Conservation (phyloP, 257 asterid genomes). For the Nicotiana tabacum region DNA sequence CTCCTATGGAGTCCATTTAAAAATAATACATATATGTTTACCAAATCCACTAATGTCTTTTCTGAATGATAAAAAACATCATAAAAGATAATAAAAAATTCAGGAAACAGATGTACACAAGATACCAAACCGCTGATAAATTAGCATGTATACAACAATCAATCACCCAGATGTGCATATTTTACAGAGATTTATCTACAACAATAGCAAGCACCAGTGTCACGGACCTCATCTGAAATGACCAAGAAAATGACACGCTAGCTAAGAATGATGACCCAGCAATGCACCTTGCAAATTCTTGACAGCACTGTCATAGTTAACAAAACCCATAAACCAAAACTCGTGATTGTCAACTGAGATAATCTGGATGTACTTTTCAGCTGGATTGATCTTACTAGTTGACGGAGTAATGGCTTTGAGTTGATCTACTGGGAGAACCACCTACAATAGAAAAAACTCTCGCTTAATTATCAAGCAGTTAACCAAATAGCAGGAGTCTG, state of each 20-base stretch:
- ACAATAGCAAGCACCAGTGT: not conserved
- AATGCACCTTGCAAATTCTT: conserved; percentile 49
- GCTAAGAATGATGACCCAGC: conserved; percentile 26
- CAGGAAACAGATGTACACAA: not conserved
- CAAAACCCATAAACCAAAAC: conserved; percentile 97
- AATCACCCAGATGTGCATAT: not conserved
- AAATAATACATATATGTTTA: not conserved
- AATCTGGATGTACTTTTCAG: conserved; percentile 83
- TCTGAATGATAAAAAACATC: not conserved
- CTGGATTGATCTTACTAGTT: conserved; percentile 54
- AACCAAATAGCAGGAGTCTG: not conserved
- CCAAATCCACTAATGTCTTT: not conserved
- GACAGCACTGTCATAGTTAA: conserved; percentile 76
- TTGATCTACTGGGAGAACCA: conserved; percentile 65
- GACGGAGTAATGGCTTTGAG: conserved; percentile 77
- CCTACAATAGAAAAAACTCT: conserved; percentile 32
- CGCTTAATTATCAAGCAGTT: not conserved
- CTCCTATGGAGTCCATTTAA: not conserved
- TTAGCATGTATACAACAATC: not conserved
- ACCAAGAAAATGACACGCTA: not conserved
- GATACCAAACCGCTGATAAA: not conserved
- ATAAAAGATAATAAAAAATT: not conserved
- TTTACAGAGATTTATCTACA: not conserved
- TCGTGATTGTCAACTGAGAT: conserved; percentile 83
- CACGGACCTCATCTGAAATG: not conserved